A percentile compares a stretch with the other conserved stretches of the same genome.
Evolutionary conservation across 306 rosid genomes (phyloP).

Genomic region (Quercus aquifolioides): DNA sequence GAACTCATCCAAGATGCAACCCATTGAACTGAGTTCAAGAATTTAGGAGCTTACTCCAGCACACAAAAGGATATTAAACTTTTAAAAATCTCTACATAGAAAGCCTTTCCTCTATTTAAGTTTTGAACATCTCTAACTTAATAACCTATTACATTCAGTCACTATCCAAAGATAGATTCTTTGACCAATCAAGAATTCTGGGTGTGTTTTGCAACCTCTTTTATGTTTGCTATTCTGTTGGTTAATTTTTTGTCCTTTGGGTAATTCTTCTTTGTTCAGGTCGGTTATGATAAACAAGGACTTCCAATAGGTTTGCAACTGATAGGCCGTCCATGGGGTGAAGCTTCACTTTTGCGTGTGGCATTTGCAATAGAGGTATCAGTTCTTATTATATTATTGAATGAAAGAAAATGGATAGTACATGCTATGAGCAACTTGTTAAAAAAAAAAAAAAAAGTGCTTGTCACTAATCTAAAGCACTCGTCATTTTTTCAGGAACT

Average conservation of each 20-base stretch:
- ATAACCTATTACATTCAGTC: constrained; percentile 1
- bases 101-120: not conserved
- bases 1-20: no score
- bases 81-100: not conserved
- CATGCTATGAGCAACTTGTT: not conserved
- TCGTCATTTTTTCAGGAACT: constrained; percentile 52
- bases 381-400: not conserved
- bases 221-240: not conserved
- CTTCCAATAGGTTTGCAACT: constrained; percentile 94
- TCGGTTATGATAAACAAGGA: constrained; percentile 66
- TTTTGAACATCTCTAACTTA: constrained; percentile 3
- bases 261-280: constrained; percentile 23
- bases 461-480: constrained; percentile 9
- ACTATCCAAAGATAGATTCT: not conserved
- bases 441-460: not conserved
- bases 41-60: no score
- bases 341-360: constrained; percentile 82
- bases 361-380: constrained; percentile 83
- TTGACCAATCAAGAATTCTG: not conserved
- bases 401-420: not conserved
- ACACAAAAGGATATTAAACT: no score
- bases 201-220: not conserved
- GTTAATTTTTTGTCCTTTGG: not conserved
- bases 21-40: no score
- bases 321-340: constrained; percentile 94